Conservation (phyloP, 2,329 filamentous ascomycete species). For the Cladosporium austrohemisphaericum region DNA sequence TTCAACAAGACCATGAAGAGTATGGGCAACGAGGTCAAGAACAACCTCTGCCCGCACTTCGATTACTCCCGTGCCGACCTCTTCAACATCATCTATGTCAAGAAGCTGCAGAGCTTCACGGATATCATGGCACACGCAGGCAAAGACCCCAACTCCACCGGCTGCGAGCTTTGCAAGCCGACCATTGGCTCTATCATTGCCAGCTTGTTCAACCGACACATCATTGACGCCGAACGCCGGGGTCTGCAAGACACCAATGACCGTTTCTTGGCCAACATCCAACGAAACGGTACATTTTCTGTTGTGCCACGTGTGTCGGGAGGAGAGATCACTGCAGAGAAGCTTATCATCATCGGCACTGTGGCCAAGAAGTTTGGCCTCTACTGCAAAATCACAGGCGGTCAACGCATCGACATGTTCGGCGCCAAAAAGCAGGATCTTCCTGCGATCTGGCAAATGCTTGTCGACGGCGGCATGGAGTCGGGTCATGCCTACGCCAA, state of each 20-base stretch:
- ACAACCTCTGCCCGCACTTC: slow-evolving; percentile 82
- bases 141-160: slow-evolving; percentile 65
- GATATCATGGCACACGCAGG: slow-evolving; percentile 78
- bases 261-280: slow-evolving; percentile 81
- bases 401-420: slow-evolving; percentile 90
- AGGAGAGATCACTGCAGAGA: slow-evolving; percentile 84
- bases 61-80: slow-evolving; percentile 78
- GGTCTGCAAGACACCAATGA: slow-evolving; percentile 91
- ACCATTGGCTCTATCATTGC: slow-evolving; percentile 75
- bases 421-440: slow-evolving; percentile 85
- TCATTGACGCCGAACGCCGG: slow-evolving; percentile 67
- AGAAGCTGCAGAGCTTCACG: slow-evolving; percentile 66
- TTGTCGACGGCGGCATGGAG: slow-evolving; percentile 83
- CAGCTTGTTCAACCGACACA: slow-evolving; percentile 77
- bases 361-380: slow-evolving; percentile 80
- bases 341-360: slow-evolving; percentile 75
- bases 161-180: slow-evolving; percentile 85
- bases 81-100: slow-evolving; percentile 85
- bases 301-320: slow-evolving; percentile 79
- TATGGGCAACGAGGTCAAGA: slow-evolving; percentile 83
- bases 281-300: slow-evolving; percentile 85
- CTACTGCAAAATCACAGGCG: slow-evolving; percentile 90
- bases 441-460: slow-evolving; percentile 72
- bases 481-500: slow-evolving; percentile 84
- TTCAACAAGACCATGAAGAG: slow-evolving; percentile 84